These are phyloP conservation scores for Flaveria linearis DNA, from an alignment of 129 eudicot species.

Conservation along the genomic window DNA sequence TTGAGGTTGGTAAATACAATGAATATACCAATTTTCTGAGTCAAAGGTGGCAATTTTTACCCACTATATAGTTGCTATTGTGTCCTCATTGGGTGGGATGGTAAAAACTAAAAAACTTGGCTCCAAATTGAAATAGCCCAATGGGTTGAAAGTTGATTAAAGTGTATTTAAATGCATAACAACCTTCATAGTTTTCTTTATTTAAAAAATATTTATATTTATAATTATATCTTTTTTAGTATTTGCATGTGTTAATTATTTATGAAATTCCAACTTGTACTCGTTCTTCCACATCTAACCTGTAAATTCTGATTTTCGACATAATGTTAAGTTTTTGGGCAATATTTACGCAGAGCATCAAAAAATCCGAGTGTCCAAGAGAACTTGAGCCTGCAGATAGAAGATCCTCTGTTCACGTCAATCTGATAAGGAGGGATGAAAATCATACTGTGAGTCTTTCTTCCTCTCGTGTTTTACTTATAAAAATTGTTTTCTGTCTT, in stretches of 20 bases:
- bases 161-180: neutral
- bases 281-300: neutral
- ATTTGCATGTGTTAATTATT: neutral
- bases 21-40: neutral
- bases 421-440: conserved; percentile 73
- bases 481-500: neutral
- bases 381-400: conserved; percentile 89
- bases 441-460: conserved; percentile 58
- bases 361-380: conserved; percentile 86
- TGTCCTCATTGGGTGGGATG: neutral
- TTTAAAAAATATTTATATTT: neutral
- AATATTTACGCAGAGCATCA: conserved; percentile 63
- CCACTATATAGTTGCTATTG: neutral
- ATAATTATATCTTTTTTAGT: neutral
- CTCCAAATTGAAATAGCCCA: neutral
- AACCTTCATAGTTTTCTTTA: neutral
- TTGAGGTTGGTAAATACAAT: conserved; percentile 56
- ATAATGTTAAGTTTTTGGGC: conserved; percentile 3
- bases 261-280: neutral
- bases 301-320: neutral
- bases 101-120: neutral
- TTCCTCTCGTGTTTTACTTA: neutral
- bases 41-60: neutral
- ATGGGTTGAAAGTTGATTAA: neutral
- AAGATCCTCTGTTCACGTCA: conserved; percentile 68